Evolutionary conservation across 768 basidiomycete species (phyloP).

Genomic region (Pleurotus platypus): DNA sequence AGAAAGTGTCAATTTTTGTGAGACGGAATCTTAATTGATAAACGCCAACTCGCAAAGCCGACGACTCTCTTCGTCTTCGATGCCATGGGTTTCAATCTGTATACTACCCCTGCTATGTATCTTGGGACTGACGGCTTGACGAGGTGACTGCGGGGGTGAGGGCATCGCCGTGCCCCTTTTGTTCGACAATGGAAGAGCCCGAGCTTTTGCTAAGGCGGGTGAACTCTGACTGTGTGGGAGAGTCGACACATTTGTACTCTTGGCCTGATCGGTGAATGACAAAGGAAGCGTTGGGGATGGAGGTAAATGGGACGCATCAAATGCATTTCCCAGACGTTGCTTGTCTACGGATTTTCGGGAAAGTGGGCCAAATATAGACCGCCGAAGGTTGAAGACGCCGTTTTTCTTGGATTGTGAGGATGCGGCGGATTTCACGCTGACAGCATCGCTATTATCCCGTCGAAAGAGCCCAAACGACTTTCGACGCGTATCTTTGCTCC

Average conservation of each 20-base stretch:
- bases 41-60: conserved; percentile 74
- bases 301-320: conserved; percentile 33
- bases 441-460: conserved; percentile 1
- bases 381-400: conserved; percentile 38
- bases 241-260: neutral
- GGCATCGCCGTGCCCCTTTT: conserved; percentile 1
- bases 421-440: neutral
- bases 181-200: neutral
- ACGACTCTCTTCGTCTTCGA: conserved; percentile 67
- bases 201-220: neutral
- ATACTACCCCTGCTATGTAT: conserved; percentile 62
- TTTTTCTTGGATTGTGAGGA: conserved; percentile 1
- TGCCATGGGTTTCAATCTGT: conserved; percentile 43
- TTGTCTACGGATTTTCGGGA: conserved; percentile 20
- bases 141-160: conserved; percentile 12
- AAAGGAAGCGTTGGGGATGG: conserved; percentile 29
- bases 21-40: conserved; percentile 23
- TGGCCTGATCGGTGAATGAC: conserved; percentile 8
- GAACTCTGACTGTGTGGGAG: conserved; percentile 1
- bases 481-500: neutral
- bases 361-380: conserved; percentile 37
- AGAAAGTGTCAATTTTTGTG: neutral
- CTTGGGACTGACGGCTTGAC: conserved; percentile 50
- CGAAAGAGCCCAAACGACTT: neutral
- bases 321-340: conserved; percentile 15